A percentile compares a stretch with the other conserved stretches of the same genome.
Conservation (phyloP, 2,329 filamentous ascomycete genomes). For the Microdochium paspali region DNA sequence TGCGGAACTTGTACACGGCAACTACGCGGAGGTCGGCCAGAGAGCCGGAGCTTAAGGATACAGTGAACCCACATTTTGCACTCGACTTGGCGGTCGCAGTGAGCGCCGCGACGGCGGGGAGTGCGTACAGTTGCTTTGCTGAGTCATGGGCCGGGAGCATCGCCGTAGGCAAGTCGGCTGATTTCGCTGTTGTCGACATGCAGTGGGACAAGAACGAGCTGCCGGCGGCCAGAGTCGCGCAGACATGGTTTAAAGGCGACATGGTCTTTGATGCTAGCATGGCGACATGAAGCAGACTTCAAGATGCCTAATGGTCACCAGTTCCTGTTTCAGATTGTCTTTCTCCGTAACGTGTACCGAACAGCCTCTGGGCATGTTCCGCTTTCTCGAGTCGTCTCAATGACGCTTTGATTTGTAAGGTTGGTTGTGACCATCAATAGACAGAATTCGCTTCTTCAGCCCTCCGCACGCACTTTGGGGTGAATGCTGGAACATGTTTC, state of each 20-base stretch:
- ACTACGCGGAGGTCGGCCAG: conserved; percentile 32
- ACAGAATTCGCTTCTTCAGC: too few relatives aligned
- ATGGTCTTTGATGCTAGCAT: conserved; percentile 21
- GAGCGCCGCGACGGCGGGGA: conserved; percentile 28
- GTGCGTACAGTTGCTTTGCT: conserved; percentile 32
- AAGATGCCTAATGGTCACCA: too few relatives aligned
- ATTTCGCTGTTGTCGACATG: conserved; percentile 36
- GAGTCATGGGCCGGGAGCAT: conserved; percentile 32
- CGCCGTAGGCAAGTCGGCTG: conserved; percentile 31
- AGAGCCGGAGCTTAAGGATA: conserved; percentile 21
- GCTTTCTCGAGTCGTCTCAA: too few relatives aligned
- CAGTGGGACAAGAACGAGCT: conserved; percentile 27
- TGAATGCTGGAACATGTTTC: too few relatives aligned
- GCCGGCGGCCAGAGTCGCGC: conserved; percentile 23
- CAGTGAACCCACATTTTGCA: conserved; percentile 30
- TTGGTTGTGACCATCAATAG: too few relatives aligned
- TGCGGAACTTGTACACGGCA: conserved; percentile 35
- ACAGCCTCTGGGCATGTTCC: too few relatives aligned
- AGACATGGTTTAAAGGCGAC: conserved; percentile 32
- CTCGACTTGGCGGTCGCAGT: conserved; percentile 29
- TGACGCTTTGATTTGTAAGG: too few relatives aligned
- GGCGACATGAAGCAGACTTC: too few relatives aligned
- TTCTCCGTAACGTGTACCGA: too few relatives aligned
- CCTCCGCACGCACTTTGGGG: too few relatives aligned
- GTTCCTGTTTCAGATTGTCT: too few relatives aligned